These are phyloP conservation scores for Coelastrella sp. DNA, from an alignment of 139 green algal species.

Conservation along the genomic window DNA sequence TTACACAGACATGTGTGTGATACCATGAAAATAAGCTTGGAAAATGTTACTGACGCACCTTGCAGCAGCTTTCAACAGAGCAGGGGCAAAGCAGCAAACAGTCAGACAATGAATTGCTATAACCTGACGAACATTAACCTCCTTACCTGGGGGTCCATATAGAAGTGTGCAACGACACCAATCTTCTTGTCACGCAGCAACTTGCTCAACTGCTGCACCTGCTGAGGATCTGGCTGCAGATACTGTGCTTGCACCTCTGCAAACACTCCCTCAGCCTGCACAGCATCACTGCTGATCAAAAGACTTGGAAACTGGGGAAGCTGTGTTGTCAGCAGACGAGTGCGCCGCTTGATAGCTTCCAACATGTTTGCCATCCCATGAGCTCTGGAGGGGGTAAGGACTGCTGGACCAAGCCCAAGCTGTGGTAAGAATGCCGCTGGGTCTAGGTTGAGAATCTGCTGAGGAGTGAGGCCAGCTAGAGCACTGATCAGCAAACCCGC, in stretches of 20 bases:
- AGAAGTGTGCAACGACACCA: constrained; percentile 99
- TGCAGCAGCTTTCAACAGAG: no score
- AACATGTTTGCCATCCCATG: constrained; percentile 91
- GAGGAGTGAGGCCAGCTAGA: constrained; percentile 75
- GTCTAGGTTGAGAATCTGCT: constrained; percentile 70
- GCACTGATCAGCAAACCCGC: constrained; percentile 70
- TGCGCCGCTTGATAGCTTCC: constrained; percentile 77
- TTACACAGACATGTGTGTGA: no score
- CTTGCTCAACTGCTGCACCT: constrained; percentile 67
- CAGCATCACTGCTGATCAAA: constrained; percentile 67
- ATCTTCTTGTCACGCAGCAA: constrained; percentile 87
- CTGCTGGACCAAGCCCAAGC: constrained; percentile 66
- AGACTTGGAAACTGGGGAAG: constrained; percentile 92
- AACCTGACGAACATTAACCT: no score
- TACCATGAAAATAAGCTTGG: no score
- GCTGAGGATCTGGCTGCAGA: constrained; percentile 67
- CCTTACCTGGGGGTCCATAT: constrained; percentile 99
- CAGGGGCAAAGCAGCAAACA: no score
- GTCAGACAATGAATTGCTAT: no score
- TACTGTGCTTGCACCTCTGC: constrained; percentile 89
- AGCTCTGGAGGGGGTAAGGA: constrained; percentile 76
- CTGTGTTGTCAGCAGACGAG: constrained; percentile 60
- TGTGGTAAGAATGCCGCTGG: constrained; percentile 42
- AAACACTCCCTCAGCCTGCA: constrained; percentile 84
- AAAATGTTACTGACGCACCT: no score